These are phyloP conservation scores for Dioscorea dumetorum DNA, from an alignment of 106 monocot species.

Conservation along the genomic window DNA sequence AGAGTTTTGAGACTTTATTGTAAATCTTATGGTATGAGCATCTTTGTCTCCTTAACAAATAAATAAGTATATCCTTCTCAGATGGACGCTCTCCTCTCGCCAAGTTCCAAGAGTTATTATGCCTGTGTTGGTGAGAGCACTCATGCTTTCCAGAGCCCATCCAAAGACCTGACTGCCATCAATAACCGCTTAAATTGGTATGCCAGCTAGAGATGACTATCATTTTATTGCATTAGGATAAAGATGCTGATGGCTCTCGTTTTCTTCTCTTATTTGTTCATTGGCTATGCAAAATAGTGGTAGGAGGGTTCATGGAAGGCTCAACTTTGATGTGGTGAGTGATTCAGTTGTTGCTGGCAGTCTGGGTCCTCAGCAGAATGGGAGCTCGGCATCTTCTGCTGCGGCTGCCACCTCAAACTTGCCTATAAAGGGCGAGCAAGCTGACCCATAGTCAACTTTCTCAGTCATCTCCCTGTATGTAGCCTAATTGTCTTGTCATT, in stretches of 20 bases:
- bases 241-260: neutral
- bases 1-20: too few relatives aligned
- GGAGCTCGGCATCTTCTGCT: conserved; percentile 23
- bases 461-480: too few relatives aligned
- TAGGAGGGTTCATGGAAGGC: conserved; percentile 52
- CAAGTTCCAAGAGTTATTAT: conserved; percentile 96
- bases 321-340: conserved; percentile 74
- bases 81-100: conserved; percentile 86
- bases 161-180: conserved; percentile 83
- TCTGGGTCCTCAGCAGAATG: conserved; percentile 43
- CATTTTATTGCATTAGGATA: neutral
- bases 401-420: conserved; percentile 5
- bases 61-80: conserved; percentile 2
- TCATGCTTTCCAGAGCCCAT: conserved; percentile 94
- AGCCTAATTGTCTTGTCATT: neutral
- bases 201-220: neutral
- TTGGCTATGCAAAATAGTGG: conserved; percentile 23
- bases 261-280: neutral
- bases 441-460: conserved; percentile 9
- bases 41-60: too few relatives aligned
- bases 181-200: conserved; percentile 86
- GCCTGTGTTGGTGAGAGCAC: conserved; percentile 97
- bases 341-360: conserved; percentile 76
- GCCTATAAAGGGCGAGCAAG: conserved; percentile 38
- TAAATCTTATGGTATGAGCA: too few relatives aligned